Base-by-base conservation (phyloP, 2,329 filamentous ascomycete species). In the Fusarium longipes region DNA sequence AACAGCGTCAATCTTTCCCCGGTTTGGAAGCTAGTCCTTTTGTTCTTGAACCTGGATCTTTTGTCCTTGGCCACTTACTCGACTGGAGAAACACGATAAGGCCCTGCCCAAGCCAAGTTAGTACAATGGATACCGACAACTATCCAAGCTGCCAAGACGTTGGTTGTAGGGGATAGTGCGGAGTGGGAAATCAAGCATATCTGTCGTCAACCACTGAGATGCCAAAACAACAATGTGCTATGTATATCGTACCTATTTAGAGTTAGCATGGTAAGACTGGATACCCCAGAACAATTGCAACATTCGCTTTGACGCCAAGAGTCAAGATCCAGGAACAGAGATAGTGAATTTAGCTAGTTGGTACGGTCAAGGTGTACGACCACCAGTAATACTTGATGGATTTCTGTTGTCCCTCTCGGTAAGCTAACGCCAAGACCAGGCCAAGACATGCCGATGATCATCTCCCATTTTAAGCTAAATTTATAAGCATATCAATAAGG, bases 21-120 rank as follows among this genome's bases (percentile, higher is more conserved):
- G 7, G 33, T 58, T 18, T 39, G 53, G 56, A 59, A 59, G 53
- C 53, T 59, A 25, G 53, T 14, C n/a, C 29, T 59, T 59, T 59
- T 57, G 33, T 39, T 36, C 36, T 39, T 36, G 50, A 24, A 53
- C n/a, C n/a, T 29, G 53, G 53, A 12, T 30, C 54, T 56, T 57
- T 57, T 57, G 50, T 12, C 6, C 53, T 59, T 59, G 56, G 56
- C 56, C 15, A 14, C 33, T 40, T 40, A 24, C 24, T 30, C 33
- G 15, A 27, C 11, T 22, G 11, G 8, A 18, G 6, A 17, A 40
- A 29, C 6, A 27, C 40, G 40, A 58, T 59, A 58, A 35, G 53
- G 17, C 11, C n/a, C 25, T 30, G 2, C 5, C 17, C 33, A 32
- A 17, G 29, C 29, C 38, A 47, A 57, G 51, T 18, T 4, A 47